These are phyloP conservation scores for Saturnispora serradocipensis DNA, from an alignment of 805 yeast species.

Conservation along the genomic window DNA sequence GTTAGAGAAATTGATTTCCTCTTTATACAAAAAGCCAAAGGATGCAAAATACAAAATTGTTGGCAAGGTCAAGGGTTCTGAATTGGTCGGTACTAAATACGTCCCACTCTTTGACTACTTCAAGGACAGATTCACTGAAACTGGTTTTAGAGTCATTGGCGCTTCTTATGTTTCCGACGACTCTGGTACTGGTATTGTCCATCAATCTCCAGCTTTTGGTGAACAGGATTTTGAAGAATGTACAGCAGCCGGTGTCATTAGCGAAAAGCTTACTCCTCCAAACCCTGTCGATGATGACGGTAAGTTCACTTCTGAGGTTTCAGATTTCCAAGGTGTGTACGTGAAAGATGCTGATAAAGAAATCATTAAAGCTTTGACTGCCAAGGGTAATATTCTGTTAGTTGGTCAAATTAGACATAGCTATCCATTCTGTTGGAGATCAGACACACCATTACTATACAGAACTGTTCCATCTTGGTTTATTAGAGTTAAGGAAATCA, in stretches of 20 bases:
- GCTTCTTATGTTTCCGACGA: slow-evolving; percentile 85
- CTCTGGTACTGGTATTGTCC: slow-evolving; percentile 98
- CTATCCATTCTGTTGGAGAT: slow-evolving; percentile 99
- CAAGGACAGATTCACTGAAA: slow-evolving; percentile 59
- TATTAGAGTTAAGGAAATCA: slow-evolving; percentile 76
- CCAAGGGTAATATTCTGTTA: slow-evolving; percentile 61
- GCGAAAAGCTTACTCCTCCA: slow-evolving; percentile 66
- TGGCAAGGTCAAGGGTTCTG: slow-evolving; percentile 71
- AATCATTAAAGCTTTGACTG: slow-evolving; percentile 78
- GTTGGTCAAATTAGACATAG: slow-evolving; percentile 86
- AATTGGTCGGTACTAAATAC: slow-evolving; percentile 71
- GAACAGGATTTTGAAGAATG: slow-evolving; percentile 93
- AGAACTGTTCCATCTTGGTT: slow-evolving; percentile 99
- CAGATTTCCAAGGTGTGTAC: slow-evolving; percentile 70
- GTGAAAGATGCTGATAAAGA: slow-evolving; percentile 94
- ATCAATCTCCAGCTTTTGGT: slow-evolving; percentile 98
- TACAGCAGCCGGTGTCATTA: slow-evolving; percentile 63
- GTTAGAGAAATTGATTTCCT: slow-evolving; percentile 70
- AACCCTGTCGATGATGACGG: slow-evolving; percentile 95
- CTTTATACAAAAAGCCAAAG: slow-evolving; percentile 91
- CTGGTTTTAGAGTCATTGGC: slow-evolving; percentile 73
- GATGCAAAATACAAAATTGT: slow-evolving; percentile 79
- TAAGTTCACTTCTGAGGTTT: slow-evolving; percentile 63
- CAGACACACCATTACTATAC: slow-evolving; percentile 94
- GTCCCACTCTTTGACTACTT: slow-evolving; percentile 80